These are phyloP conservation scores for Capronia americana DNA, from an alignment of 2,329 filamentous ascomycete species.

Conservation along the genomic window DNA sequence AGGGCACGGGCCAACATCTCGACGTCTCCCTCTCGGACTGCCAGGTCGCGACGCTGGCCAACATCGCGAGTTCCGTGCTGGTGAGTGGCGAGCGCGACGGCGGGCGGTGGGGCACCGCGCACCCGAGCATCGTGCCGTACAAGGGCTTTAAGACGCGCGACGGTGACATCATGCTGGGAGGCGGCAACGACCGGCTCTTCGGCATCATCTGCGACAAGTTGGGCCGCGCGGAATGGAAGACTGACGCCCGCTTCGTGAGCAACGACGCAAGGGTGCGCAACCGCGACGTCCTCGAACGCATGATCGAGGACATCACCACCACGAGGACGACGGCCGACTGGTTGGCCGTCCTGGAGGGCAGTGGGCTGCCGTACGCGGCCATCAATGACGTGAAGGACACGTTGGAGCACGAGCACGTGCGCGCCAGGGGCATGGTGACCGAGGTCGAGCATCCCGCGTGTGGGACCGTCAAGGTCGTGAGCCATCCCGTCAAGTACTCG, in stretches of 20 bases:
- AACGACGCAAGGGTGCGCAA: constrained; percentile 68
- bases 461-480: constrained; percentile 86
- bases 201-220: constrained; percentile 65
- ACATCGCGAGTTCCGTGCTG: constrained; percentile 89
- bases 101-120: constrained; percentile 93
- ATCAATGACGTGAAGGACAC: constrained; percentile 91
- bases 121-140: constrained; percentile 98
- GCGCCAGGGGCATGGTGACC: constrained; percentile 85
- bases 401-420: constrained; percentile 80
- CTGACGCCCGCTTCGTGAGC: constrained; percentile 62
- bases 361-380: constrained; percentile 90
- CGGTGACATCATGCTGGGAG: constrained; percentile 68
- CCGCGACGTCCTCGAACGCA: constrained; percentile 74
- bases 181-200: constrained; percentile 68
- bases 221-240: constrained; percentile 64
- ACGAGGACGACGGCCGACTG: constrained; percentile 86
- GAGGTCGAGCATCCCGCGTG: constrained; percentile 83
- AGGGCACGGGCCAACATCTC: constrained; percentile 78
- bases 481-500: constrained; percentile 93
- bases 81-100: constrained; percentile 86
- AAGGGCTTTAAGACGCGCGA: constrained; percentile 74
- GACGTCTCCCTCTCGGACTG: constrained; percentile 92
- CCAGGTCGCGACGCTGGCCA: constrained; percentile 91
- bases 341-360: constrained; percentile 85
- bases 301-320: constrained; percentile 77